Base-by-base conservation (phyloP, 2,329 filamentous ascomycete genomes). In the Fusarium napiforme region DNA sequence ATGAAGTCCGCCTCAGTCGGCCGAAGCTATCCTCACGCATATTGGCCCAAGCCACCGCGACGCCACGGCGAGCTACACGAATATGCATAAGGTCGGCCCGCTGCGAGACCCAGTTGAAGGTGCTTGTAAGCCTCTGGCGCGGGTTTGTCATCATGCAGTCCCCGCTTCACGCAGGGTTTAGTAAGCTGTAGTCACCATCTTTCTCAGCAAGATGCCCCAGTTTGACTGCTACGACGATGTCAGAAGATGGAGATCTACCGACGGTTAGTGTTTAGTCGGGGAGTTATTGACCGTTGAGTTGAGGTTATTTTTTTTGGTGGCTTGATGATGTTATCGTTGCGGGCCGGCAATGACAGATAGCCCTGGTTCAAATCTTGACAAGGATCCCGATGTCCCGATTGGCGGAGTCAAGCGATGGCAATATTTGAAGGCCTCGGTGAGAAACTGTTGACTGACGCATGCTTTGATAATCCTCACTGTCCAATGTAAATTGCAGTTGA, bases 71-170 rank as follows among this genome's bases (percentile, higher is more conserved):
- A 39, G 12, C 30, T 28, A 67, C 43, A 15, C 42, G 26, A 43
- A 67, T 66, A 66, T 66, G 61, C 61, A 66, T 49, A 49, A 50
- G 34, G 39, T 46, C 49, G 61, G 30, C 49, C 61, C 49, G 64
- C 37, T 32, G 21, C 45, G 5, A 40, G 60, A 21, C 43, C 37
- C 56, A 28, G 28, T 32, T 19, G 6, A 47, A 43, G 53, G 63
- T 26, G 40, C 63, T 42, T 36, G 63, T 73, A 71, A 72, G 64
- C 65, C 26, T 30, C 28, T 69, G 37, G 37, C 16, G 2, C 14
- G 37, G 40, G 62, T 73, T 73, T 49, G 67, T 74, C 40, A 74
- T 73, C 67, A 69, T 62, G 62, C 40, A 47, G 36, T 45, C 60
- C 57, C 67, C 71, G 30, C 64, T 46, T 28, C 21, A 14, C 40